Percentiles rank a stretch among this genome's conserved stretches.
Evolutionary conservation across 768 basidiomycete genomes (phyloP).

Genomic region (Fomitopsis serialis): DNA sequence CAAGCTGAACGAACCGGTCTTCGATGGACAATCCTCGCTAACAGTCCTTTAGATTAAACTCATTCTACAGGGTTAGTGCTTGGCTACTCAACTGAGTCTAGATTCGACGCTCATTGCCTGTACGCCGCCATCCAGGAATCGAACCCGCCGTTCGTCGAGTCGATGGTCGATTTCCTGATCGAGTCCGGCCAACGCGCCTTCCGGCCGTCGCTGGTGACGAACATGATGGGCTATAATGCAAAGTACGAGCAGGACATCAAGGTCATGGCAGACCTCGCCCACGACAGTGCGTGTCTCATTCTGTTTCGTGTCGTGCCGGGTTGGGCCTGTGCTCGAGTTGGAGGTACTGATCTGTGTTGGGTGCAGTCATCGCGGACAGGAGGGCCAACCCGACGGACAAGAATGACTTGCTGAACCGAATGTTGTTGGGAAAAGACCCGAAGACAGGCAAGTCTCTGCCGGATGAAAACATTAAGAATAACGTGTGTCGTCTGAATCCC

Average conservation of each 20-base stretch:
- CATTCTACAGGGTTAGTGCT: constrained; percentile 34
- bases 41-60: constrained; percentile 33
- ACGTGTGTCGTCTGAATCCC: constrained; percentile 24
- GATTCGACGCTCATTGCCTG: not conserved
- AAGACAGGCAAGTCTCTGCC: constrained; percentile 38
- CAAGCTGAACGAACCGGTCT: not conserved
- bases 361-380: constrained; percentile 33
- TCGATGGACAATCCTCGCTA: not conserved
- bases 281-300: constrained; percentile 29
- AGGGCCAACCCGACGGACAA: constrained; percentile 32
- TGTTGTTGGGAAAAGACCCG: constrained; percentile 40
- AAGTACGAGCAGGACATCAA: constrained; percentile 38
- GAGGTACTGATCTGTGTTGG: not conserved
- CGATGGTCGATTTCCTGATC: constrained; percentile 36
- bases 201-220: constrained; percentile 30
- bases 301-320: no score
- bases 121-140: constrained; percentile 18
- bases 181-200: constrained; percentile 32
- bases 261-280: constrained; percentile 35
- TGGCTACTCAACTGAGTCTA: not conserved
- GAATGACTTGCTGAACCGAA: constrained; percentile 40
- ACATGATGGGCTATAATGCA: constrained; percentile 30
- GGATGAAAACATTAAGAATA: constrained; percentile 36
- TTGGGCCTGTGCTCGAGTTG: not conserved
- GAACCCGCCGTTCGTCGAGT: constrained; percentile 33